Evolutionary conservation across 2,329 filamentous ascomycete genomes (phyloP), one percentile per base, ranked within the genome.

Genomic region (Arthrobotrys pseudoclavata): DNA sequence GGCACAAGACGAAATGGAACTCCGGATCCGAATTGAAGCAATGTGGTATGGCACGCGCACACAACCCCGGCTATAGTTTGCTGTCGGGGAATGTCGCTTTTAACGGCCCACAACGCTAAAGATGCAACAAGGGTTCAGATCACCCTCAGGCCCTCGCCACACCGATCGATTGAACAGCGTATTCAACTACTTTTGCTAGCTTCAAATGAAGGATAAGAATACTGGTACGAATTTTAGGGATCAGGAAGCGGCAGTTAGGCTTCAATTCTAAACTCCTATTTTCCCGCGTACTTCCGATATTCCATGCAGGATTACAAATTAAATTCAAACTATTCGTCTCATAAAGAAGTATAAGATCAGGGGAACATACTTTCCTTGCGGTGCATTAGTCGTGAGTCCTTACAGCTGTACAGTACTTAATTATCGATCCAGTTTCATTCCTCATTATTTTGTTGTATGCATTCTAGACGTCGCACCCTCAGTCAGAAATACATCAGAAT

Each of bases 21-120:
- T 40, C 5, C 1, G 15, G 37, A 4, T 34, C 31, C 7, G 31
- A 34, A 34, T 9, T 4, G 26, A 29, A 29, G 7, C 26, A 3
- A 29, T 29, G 26, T 7, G n/a, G n/a, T n/a, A n/a, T n/a, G n/a
- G n/a, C n/a, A n/a, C n/a, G n/a, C n/a, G n/a, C n/a, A n/a, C n/a
- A n/a, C n/a, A n/a, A n/a, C n/a, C n/a, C n/a, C n/a, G n/a, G n/a
- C n/a, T n/a, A n/a, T n/a, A 6, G 24, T 7, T 24, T 20, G n/a
- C 26, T n/a, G 22, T 74, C 69, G 69, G 61, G 69, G 69, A 74
- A 42, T 74, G 20, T 74, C 69, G 69, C 62, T 61, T 45, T 74
- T 74, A 74, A 60, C 52, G 60, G 10, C 37, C 50, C 40, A 60
- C 69, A 74, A 74, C 69, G 22, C 69, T 72, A 72, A 64, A 66